Evolutionary conservation across 208 protist species (phyloP).

Genomic region (Lotmaria passim): DNA sequence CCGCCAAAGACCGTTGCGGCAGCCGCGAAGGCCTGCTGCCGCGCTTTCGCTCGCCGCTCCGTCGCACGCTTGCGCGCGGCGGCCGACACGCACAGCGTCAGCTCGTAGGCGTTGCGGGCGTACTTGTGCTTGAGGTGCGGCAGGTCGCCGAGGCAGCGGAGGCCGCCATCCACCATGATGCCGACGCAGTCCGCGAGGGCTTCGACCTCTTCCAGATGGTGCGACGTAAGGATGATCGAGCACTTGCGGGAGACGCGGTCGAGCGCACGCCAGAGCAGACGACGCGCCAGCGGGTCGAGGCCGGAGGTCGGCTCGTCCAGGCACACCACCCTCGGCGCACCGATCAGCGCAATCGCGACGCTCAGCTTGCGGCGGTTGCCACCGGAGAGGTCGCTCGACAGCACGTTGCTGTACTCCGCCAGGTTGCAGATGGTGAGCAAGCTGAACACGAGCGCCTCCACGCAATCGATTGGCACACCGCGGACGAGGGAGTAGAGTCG

Average conservation of each 20-base stretch:
- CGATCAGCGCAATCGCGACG: slow-evolving; percentile 70
- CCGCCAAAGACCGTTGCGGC: background rate
- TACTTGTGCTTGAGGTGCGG: slow-evolving; percentile 78
- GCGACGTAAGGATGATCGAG: slow-evolving; percentile 90
- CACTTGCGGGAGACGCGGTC: slow-evolving; percentile 58
- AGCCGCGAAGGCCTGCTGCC: background rate
- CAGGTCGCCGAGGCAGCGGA: slow-evolving; percentile 82
- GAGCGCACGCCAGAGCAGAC: slow-evolving; percentile 71
- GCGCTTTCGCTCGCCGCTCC: background rate
- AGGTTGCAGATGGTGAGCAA: slow-evolving; percentile 42
- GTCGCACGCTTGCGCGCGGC: slow-evolving; percentile 4
- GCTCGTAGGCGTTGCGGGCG: slow-evolving; percentile 66
- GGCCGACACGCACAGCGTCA: slow-evolving; percentile 51
- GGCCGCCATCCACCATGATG: slow-evolving; percentile 81
- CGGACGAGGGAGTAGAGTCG: slow-evolving; percentile 38
- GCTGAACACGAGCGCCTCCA: slow-evolving; percentile 32
- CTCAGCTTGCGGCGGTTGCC: slow-evolving; percentile 84
- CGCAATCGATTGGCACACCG: slow-evolving; percentile 31
- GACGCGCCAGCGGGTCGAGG: slow-evolving; percentile 68
- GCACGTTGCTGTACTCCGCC: slow-evolving; percentile 29
- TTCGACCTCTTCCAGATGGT: slow-evolving; percentile 94
- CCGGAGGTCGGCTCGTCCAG: slow-evolving; percentile 78
- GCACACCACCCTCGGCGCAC: slow-evolving; percentile 56
- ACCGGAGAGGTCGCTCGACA: slow-evolving; percentile 42
- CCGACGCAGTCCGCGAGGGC: slow-evolving; percentile 73